Evolutionary conservation across 306 rosid genomes (phyloP).

Genomic region (Corylus avellana): DNA sequence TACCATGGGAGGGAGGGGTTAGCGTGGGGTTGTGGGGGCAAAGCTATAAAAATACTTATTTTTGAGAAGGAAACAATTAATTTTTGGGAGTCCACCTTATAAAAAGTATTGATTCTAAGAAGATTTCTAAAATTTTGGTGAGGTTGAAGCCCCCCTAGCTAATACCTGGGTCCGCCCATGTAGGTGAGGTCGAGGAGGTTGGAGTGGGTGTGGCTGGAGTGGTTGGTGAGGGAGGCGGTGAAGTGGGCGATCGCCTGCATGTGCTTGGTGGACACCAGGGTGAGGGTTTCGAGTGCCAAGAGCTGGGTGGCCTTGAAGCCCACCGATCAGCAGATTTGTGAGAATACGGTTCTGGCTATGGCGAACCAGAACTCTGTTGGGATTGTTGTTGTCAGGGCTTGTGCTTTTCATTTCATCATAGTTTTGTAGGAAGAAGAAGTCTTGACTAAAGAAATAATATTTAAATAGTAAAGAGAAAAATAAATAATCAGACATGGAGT

Average conservation of each 20-base stretch:
- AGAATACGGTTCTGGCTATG: slow-evolving; percentile 51
- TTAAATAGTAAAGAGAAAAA: too few species aligned
- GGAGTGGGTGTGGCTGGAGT: slow-evolving; percentile 53
- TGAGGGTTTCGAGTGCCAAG: slow-evolving; percentile 57
- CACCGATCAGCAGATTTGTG: slow-evolving; percentile 62
- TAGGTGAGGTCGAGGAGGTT: slow-evolving; percentile 65
- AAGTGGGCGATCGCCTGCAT: slow-evolving; percentile 42
- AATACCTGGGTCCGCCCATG: not conserved
- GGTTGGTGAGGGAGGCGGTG: slow-evolving; percentile 47
- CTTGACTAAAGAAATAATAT: too few species aligned
- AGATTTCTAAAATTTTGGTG: too few species aligned
- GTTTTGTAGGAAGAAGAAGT: not conserved
- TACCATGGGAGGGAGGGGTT: slow-evolving; percentile 57
- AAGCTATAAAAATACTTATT: too few species aligned
- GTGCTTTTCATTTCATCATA: slow-evolving; percentile 29
- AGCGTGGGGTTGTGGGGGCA: slow-evolving; percentile 3
- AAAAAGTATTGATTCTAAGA: too few species aligned
- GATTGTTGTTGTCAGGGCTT: slow-evolving; percentile 27
- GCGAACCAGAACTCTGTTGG: slow-evolving; percentile 56
- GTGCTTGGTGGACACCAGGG: slow-evolving; percentile 52
- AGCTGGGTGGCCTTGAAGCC: slow-evolving; percentile 48
- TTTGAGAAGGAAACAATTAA: too few species aligned
- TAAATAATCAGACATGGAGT: too few species aligned
- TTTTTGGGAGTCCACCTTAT: too few species aligned
- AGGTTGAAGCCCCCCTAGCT: too few species aligned